Percentiles rank a stretch among this genome's conserved stretches.
These are phyloP conservation scores for Mortierella polycephala DNA, from an alignment of 371 early-diverging fungal genomes.

Conservation along the genomic window DNA sequence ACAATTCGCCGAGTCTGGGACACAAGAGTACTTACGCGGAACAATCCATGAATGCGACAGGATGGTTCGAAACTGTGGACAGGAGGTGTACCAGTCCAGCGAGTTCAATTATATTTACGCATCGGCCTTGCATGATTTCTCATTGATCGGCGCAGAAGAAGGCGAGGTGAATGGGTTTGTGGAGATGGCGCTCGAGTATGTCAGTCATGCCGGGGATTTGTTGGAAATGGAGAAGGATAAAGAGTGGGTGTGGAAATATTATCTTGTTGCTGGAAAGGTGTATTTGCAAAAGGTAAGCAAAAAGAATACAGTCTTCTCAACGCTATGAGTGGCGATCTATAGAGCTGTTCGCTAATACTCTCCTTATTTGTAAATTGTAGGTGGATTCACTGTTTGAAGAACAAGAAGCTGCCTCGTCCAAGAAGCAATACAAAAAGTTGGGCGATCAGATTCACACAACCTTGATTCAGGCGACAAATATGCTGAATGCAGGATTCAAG, in stretches of 20 bases:
- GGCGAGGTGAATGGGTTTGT: constrained; percentile 43
- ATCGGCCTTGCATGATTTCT: constrained; percentile 63
- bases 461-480: constrained; percentile 29
- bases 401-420: constrained; percentile 42
- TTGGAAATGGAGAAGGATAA: constrained; percentile 18
- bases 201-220: constrained; percentile 36
- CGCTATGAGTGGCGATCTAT: not conserved
- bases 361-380: not conserved
- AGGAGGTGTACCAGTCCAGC: constrained; percentile 54
- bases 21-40: constrained; percentile 61
- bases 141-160: constrained; percentile 39
- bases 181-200: constrained; percentile 37
- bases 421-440: constrained; percentile 36
- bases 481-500: constrained; percentile 33
- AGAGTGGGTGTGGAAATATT: constrained; percentile 48
- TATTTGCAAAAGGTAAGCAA: constrained; percentile 40
- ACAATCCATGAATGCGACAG: constrained; percentile 72
- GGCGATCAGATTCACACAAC: constrained; percentile 36
- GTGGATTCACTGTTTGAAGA: constrained; percentile 44
- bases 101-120: constrained; percentile 68
- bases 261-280: constrained; percentile 47
- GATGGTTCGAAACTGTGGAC: constrained; percentile 65
- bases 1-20: constrained; percentile 46
- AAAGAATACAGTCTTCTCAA: not conserved
- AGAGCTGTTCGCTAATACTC: not conserved